A percentile compares a stretch with the other conserved stretches of the same genome.
Evolutionary conservation across 2,329 filamentous ascomycete species (phyloP).

Genomic region (Fusarium hostae): DNA sequence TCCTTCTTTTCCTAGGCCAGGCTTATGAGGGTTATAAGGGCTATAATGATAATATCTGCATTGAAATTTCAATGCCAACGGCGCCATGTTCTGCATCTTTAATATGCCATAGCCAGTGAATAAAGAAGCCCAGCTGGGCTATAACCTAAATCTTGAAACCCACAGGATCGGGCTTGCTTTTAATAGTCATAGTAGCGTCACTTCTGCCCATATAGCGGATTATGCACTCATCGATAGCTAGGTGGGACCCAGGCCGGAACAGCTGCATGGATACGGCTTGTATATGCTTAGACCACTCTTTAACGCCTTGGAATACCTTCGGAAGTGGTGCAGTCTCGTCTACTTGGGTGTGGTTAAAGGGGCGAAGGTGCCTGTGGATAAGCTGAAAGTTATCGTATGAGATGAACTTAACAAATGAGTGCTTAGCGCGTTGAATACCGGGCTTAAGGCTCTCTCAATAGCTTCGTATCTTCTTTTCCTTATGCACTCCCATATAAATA

Average conservation of each 20-base stretch:
- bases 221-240: neutral
- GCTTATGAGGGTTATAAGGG: no score
- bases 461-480: neutral
- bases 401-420: neutral
- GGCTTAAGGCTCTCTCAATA: neutral
- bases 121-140: neutral
- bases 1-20: no score
- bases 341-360: neutral
- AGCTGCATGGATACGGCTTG: neutral
- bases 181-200: neutral
- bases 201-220: neutral
- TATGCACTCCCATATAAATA: neutral
- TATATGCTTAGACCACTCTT: neutral
- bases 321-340: neutral
- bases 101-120: constrained; percentile 9
- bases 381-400: neutral
- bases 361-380: neutral
- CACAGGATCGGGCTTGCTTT: neutral
- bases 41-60: no score
- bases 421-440: neutral
- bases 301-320: neutral
- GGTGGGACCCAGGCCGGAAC: neutral
- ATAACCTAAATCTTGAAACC: constrained; percentile 4
- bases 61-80: neutral
- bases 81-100: neutral